These are phyloP conservation scores for Crotalaria pallida DNA, from an alignment of 306 rosid genomes.

Conservation along the genomic window DNA sequence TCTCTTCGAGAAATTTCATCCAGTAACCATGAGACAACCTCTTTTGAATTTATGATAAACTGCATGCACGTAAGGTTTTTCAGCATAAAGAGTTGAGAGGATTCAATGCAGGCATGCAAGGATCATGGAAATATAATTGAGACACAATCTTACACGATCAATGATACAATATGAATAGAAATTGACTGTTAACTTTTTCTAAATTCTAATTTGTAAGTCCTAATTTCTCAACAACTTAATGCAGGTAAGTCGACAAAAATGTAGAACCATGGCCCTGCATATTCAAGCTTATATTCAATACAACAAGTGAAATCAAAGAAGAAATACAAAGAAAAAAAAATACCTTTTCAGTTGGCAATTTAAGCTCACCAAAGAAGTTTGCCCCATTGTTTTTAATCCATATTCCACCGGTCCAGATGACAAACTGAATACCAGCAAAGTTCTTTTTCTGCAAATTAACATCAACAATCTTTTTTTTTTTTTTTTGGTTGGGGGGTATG, in stretches of 20 bases:
- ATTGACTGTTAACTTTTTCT: neutral
- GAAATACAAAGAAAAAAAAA: neutral
- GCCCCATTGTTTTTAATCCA: slow-evolving; percentile 37
- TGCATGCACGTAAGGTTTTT: neutral
- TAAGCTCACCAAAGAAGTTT: slow-evolving; percentile 24
- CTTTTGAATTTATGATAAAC: neutral
- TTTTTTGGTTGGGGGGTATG: neutral
- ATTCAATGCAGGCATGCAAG: neutral
- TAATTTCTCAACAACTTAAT: neutral
- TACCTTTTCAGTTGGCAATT: slow-evolving; percentile 23
- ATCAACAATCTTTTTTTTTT: slow-evolving; percentile 16
- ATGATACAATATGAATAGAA: no score
- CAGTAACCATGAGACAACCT: slow-evolving; percentile 22
- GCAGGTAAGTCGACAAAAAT: neutral
- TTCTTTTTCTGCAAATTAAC: slow-evolving; percentile 29
- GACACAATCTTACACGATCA: neutral
- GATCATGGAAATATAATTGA: neutral
- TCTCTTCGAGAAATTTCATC: slow-evolving; percentile 35
- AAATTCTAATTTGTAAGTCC: neutral
- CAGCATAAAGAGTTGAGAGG: neutral
- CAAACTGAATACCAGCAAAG: slow-evolving; percentile 29
- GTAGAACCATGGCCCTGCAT: neutral
- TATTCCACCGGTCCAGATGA: slow-evolving; percentile 29
- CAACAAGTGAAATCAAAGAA: neutral
- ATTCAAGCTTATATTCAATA: neutral